Evolutionary conservation across 257 asterid genomes (phyloP), one percentile per base, ranked within the genome.

Genomic region (Coffea canephora): DNA sequence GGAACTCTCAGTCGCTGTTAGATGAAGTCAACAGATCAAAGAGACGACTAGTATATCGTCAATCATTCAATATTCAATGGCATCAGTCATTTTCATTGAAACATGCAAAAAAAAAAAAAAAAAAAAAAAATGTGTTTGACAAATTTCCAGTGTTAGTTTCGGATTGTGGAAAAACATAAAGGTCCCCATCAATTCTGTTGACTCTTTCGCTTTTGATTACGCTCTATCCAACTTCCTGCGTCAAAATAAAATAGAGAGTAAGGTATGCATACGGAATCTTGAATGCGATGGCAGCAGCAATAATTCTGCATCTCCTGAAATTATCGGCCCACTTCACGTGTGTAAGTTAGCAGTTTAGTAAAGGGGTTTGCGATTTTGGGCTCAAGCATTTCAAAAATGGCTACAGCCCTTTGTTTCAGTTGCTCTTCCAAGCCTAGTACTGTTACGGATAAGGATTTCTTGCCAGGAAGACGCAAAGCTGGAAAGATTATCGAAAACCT

Each of bases 401-500:
- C 73, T 9, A 50, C 82, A 72, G 9, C 78, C 62, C 11, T 75
- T 39, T 57, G 49, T 23, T 27, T 21, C 6, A n/a, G 69, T 39
- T 39, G 34, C 27, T 50, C 69, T 18, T 14, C 69, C 69, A 61
- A 57, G 36, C 25, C 43, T 23, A 27, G 39, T 71, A 31, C 84
- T 36, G 52, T 15, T 0, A n/a, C 8, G 15, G 48, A 39, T 39
- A 39, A 39, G 43, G 43, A 50, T 48, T 23, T 25, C n/a, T 21
- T 45, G 2, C n/a, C 14, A 31, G 1, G 67, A 48, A 46, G 36
- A 36, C 10, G 18, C 67, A 45, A 65, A 69, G 36, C 88, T 83
- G 81, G 87, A 71, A 79, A 34, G 7, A 71, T 66, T 59, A 27
- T 78, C 61, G 85, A 50, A 77, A 82, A 68, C 65, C 84, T 68